Conservation (phyloP, 1,139 yeast species). For the Yamadazyma atmosphaerica region DNA sequence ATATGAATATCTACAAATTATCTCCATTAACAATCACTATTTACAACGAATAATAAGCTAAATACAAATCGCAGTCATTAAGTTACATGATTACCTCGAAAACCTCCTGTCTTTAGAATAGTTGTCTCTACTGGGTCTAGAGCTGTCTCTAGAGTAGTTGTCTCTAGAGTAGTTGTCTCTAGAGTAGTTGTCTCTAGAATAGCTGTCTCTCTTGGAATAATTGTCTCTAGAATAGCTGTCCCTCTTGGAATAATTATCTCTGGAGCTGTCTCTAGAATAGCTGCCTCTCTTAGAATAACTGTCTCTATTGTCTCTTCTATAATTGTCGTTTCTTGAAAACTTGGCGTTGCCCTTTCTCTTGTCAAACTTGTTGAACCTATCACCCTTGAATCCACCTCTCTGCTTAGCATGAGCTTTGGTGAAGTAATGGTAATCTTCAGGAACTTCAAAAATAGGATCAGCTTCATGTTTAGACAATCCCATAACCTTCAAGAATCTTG, state of each 20-base stretch:
- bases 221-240: constrained; percentile 3
- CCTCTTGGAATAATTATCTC: too few relatives aligned
- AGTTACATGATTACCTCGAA: neutral
- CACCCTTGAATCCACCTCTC: constrained; percentile 1
- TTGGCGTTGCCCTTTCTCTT: constrained; percentile 1
- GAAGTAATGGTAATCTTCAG: constrained; percentile 18
- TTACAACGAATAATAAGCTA: too few relatives aligned
- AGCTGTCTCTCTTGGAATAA: constrained; percentile 3
- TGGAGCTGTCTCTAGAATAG: too few relatives aligned
- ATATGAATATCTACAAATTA: too few relatives aligned
- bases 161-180: too few relatives aligned
- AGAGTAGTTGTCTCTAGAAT: constrained; percentile 1
- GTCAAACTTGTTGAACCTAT: constrained; percentile 7
- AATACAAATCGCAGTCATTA: neutral
- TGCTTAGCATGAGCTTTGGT: constrained; percentile 3
- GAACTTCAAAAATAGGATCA: constrained; percentile 21
- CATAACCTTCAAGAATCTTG: constrained; percentile 11
- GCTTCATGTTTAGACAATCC: constrained; percentile 18
- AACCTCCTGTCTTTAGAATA: neutral
- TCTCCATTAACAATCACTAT: too few relatives aligned
- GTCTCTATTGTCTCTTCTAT: constrained; percentile 4
- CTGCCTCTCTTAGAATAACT: neutral
- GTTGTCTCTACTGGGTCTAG: too few relatives aligned
- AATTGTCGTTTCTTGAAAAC: constrained; percentile 4
- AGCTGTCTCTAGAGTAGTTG: too few relatives aligned